Percentiles rank a stretch among this genome's conserved stretches.
Evolutionary conservation across 768 basidiomycete species (phyloP).

Genomic region (Phanerochaete carnosa): DNA sequence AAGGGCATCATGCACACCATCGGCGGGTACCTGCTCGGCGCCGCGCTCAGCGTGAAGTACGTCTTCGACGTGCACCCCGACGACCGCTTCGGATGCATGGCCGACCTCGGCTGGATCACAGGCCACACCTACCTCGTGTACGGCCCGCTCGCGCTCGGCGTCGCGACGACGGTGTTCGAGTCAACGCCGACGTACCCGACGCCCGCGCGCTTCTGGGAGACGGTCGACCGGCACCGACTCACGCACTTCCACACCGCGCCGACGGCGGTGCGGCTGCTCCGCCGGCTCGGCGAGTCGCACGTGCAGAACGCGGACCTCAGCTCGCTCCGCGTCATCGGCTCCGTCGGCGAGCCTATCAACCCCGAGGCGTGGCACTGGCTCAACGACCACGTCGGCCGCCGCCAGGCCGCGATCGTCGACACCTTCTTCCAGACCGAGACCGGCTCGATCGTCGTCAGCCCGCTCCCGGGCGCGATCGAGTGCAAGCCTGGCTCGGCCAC

Average conservation of each 20-base stretch:
- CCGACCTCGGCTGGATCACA: slow-evolving; percentile 98
- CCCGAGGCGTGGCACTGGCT: slow-evolving; percentile 99
- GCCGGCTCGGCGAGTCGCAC: slow-evolving; percentile 81
- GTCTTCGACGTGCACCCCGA: slow-evolving; percentile 98
- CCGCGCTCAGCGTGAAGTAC: slow-evolving; percentile 91
- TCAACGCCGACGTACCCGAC: slow-evolving; percentile 98
- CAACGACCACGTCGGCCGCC: slow-evolving; percentile 88
- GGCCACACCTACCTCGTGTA: slow-evolving; percentile 97
- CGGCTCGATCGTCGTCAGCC: slow-evolving; percentile 91
- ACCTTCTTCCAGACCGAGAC: slow-evolving; percentile 99
- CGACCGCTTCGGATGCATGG: slow-evolving; percentile 97
- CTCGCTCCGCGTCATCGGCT: slow-evolving; percentile 82
- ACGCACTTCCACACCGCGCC: slow-evolving; percentile 96
- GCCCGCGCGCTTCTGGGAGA: slow-evolving; percentile 95
- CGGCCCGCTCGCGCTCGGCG: slow-evolving; percentile 83
- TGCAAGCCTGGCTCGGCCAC: slow-evolving; percentile 97
- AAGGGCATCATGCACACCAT: slow-evolving; percentile 96
- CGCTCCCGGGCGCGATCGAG: slow-evolving; percentile 92
- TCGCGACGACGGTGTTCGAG: slow-evolving; percentile 87
- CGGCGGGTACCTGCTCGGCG: slow-evolving; percentile 88
- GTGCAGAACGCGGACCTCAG: slow-evolving; percentile 81
- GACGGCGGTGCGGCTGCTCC: slow-evolving; percentile 90
- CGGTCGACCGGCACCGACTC: slow-evolving; percentile 85
- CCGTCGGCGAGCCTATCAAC: slow-evolving; percentile 98
- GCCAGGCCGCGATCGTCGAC: slow-evolving; percentile 90